Percentiles rank a stretch among this genome's conserved stretches.
phyloP scores from a whole-genome alignment of 2,329 filamentous ascomycete genomes.

The Falciphora oryzae region DNA sequence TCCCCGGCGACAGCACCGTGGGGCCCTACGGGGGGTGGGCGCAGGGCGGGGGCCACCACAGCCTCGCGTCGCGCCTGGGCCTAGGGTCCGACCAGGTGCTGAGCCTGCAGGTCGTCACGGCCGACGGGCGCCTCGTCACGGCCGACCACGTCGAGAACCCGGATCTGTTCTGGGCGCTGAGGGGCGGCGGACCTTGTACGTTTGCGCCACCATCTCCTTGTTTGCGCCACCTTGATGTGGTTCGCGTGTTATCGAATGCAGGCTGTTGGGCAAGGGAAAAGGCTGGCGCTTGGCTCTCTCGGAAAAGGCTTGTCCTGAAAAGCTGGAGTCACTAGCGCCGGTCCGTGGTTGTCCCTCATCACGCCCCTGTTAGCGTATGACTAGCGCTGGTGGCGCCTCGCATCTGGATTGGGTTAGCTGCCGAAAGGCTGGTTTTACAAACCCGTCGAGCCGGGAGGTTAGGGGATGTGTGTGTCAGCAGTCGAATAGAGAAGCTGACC shows the following conservation, averaged over 20 bases:
- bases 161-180: constrained; percentile 52
- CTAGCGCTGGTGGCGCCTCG: too few species aligned
- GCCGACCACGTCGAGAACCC: constrained; percentile 32
- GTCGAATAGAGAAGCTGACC: too few species aligned
- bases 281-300: too few species aligned
- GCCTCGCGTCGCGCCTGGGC: constrained; percentile 39
- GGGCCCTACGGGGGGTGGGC: constrained; percentile 43
- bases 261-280: too few species aligned
- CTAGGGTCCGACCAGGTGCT: constrained; percentile 47
- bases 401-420: too few species aligned
- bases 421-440: too few species aligned
- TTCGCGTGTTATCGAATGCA: too few species aligned
- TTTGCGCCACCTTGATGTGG: too few species aligned
- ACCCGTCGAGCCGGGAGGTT: too few species aligned
- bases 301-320: too few species aligned
- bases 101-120: constrained; percentile 40
- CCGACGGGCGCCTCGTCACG: constrained; percentile 36
- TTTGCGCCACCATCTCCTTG: background rate
- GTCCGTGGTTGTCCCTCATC: background rate
- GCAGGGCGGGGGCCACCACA: constrained; percentile 45
- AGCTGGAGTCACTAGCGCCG: background rate
- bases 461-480: background rate
- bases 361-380: too few species aligned
- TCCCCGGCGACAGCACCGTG: constrained; percentile 26
- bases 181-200: constrained; percentile 39